These are phyloP conservation scores for Marsdenia floribunda DNA, from an alignment of 257 asterid species.

Conservation along the genomic window DNA sequence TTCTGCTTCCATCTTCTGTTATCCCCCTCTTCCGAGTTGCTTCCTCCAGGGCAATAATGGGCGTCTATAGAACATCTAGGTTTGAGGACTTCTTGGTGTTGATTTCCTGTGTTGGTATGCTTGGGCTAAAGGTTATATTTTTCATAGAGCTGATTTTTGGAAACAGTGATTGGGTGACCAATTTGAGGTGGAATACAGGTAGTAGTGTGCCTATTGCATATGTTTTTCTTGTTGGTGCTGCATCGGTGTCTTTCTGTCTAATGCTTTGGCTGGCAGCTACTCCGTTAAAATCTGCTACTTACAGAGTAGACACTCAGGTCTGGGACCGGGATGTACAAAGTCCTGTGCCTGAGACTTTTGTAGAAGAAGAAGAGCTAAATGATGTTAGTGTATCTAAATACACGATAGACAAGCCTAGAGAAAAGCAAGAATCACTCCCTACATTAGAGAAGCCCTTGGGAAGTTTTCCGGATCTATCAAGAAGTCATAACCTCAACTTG, in stretches of 20 bases:
- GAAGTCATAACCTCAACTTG: constrained; percentile 40
- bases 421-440: constrained; percentile 33
- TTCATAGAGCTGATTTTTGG: constrained; percentile 84
- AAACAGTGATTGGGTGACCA: constrained; percentile 80
- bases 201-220: constrained; percentile 55
- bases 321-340: constrained; percentile 40
- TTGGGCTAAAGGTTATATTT: constrained; percentile 65
- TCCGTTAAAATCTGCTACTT: constrained; percentile 76
- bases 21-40: constrained; percentile 85
- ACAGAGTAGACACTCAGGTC: constrained; percentile 41
- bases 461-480: constrained; percentile 28
- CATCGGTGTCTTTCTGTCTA: constrained; percentile 54
- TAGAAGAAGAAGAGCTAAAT: constrained; percentile 29
- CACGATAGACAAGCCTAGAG: constrained; percentile 32
- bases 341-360: constrained; percentile 24
- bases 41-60: constrained; percentile 83
- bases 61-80: constrained; percentile 51
- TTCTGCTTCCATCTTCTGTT: constrained; percentile 88
- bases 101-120: constrained; percentile 57
- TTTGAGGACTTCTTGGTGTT: constrained; percentile 57
- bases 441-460: constrained; percentile 35
- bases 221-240: constrained; percentile 54
- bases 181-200: constrained; percentile 69
- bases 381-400: constrained; percentile 33
- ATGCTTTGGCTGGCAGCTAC: constrained; percentile 86